These are phyloP conservation scores for Hemisphaericaspora xylanilytica DNA, from an alignment of 1,139 yeast genomes.

Conservation along the genomic window DNA sequence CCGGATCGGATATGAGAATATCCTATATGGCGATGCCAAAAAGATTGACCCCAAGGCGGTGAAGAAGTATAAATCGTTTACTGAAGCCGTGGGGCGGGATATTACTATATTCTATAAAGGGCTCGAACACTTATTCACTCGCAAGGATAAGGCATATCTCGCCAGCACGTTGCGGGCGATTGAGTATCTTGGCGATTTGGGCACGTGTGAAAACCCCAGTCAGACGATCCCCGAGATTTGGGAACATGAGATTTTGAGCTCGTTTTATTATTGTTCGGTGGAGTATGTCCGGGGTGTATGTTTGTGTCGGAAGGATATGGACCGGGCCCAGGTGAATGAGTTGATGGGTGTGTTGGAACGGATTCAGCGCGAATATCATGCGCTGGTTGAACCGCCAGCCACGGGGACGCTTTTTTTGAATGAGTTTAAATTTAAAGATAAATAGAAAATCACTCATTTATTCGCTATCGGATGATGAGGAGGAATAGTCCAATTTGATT, in stretches of 20 bases:
- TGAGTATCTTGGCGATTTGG: constrained; percentile 71
- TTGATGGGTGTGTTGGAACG: constrained; percentile 30
- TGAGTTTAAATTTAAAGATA: constrained; percentile 27
- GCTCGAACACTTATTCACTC: constrained; percentile 52
- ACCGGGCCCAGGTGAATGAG: constrained; percentile 28
- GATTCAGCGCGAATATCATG: constrained; percentile 34
- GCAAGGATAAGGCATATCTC: constrained; percentile 50
- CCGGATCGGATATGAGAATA: constrained; percentile 44
- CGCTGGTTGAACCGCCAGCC: constrained; percentile 34
- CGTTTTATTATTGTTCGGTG: constrained; percentile 65
- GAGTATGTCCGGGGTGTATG: constrained; percentile 59
- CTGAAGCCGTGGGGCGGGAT: constrained; percentile 53
- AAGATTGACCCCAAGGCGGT: constrained; percentile 61
- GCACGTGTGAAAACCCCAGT: constrained; percentile 51
- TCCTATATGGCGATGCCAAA: constrained; percentile 47
- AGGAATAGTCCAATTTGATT: constrained; percentile 18
- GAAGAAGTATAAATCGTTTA: constrained; percentile 40
- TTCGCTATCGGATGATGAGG: constrained; percentile 19
- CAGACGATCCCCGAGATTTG: constrained; percentile 56
- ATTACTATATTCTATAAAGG: constrained; percentile 62
- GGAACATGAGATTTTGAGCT: constrained; percentile 51
- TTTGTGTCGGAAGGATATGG: constrained; percentile 47
- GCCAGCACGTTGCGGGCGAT: constrained; percentile 52
- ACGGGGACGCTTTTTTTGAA: constrained; percentile 34
- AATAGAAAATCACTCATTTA: constrained; percentile 11